Percentiles rank a stretch among this genome's conserved stretches.
Conservation (phyloP, 306 rosid genomes). For the Datisca glomerata region DNA sequence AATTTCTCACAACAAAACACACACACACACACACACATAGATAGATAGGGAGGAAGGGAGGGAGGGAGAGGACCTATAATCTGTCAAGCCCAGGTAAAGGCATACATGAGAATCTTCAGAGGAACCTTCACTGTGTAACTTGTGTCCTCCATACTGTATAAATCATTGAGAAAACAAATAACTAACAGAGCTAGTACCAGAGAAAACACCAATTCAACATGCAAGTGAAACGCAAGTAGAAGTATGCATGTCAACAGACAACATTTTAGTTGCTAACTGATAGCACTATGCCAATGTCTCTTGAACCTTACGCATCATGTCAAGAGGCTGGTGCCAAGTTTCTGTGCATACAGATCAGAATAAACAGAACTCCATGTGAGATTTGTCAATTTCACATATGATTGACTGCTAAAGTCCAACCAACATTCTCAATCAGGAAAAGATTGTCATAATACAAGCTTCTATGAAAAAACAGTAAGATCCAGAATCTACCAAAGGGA, state of each 20-base stretch:
- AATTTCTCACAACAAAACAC: neutral
- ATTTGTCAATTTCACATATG: too few species aligned
- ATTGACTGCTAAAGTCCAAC: too few species aligned
- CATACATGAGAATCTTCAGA: constrained; percentile 35
- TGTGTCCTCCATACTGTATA: constrained; percentile 65
- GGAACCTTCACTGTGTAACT: constrained; percentile 22
- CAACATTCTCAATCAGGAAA: too few species aligned
- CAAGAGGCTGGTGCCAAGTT: too few species aligned
- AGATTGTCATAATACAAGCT: too few species aligned
- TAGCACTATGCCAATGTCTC: neutral
- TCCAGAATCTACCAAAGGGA: too few species aligned
- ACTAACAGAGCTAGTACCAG: neutral
- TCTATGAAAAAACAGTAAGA: too few species aligned
- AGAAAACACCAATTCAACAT: neutral
- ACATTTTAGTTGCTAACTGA: neutral
- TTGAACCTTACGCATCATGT: too few species aligned
- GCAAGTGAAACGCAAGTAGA: neutral
- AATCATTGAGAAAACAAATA: constrained; percentile 5
- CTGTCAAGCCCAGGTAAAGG: constrained; percentile 86
- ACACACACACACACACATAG: neutral
- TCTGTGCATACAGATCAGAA: too few species aligned
- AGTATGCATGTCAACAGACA: neutral
- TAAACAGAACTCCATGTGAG: too few species aligned
- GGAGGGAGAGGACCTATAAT: constrained; percentile 57
- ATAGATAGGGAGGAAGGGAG: constrained; percentile 1